These are phyloP conservation scores for Trichopus zeylanicus DNA, from an alignment of 116 monocot genomes.

Conservation along the genomic window DNA sequence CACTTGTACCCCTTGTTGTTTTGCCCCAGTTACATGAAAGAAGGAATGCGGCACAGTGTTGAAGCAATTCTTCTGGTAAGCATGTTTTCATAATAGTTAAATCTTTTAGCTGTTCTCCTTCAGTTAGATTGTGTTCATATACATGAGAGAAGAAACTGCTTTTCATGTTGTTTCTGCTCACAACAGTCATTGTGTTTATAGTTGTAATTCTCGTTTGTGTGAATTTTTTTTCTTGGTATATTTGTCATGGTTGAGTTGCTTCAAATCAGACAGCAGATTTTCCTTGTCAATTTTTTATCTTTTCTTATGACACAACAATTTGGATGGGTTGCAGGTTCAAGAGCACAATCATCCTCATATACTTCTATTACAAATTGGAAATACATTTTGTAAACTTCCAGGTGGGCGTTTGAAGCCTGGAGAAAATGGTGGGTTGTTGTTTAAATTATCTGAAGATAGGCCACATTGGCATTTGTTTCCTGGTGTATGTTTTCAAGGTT, in stretches of 20 bases:
- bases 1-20: too few relatives aligned
- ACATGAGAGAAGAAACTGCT: too few relatives aligned
- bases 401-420: conserved; percentile 97
- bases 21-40: conserved; percentile 3
- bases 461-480: not conserved
- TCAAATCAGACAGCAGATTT: not conserved
- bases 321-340: conserved; percentile 3
- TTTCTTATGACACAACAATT: not conserved
- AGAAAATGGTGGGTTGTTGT: conserved; percentile 69
- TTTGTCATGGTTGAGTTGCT: too few relatives aligned
- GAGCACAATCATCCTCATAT: conserved; percentile 78
- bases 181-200: too few relatives aligned
- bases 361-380: conserved; percentile 92
- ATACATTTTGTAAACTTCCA: conserved; percentile 98
- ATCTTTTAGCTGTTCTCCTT: not conserved
- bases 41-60: not conserved
- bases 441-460: too few relatives aligned
- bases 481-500: not conserved
- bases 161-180: too few relatives aligned
- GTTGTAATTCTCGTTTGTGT: too few relatives aligned
- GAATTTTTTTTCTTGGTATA: too few relatives aligned
- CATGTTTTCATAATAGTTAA: not conserved
- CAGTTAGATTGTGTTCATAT: not conserved
- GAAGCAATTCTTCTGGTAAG: conserved; percentile 2
- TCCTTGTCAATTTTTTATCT: not conserved